A percentile compares a stretch with the other conserved stretches of the same genome.
Conservation (phyloP, 768 basidiomycete genomes). For the Trametes gibbosa region DNA sequence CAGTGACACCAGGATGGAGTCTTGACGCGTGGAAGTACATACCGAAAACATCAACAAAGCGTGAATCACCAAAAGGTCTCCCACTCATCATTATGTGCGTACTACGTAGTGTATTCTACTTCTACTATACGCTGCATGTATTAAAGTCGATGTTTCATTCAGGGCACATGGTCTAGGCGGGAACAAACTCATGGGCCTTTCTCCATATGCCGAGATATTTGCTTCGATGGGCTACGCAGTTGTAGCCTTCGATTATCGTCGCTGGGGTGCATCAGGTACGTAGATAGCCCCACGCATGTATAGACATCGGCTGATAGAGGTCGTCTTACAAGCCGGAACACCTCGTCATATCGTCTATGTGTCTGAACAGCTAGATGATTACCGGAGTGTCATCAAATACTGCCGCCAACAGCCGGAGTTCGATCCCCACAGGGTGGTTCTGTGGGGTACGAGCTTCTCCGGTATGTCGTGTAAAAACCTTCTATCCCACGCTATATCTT, state of each 20-base stretch:
- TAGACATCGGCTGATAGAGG: not conserved
- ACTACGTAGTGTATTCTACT: too few species aligned
- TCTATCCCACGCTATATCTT: not conserved
- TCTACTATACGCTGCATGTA: not conserved
- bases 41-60: slow-evolving; percentile 14
- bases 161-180: slow-evolving; percentile 37
- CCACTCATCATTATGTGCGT: slow-evolving; percentile 34
- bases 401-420: slow-evolving; percentile 30
- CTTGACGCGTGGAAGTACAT: slow-evolving; percentile 37
- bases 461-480: slow-evolving; percentile 17
- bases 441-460: slow-evolving; percentile 37
- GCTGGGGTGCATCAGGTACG: slow-evolving; percentile 38
- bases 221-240: slow-evolving; percentile 32
- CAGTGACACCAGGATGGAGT: slow-evolving; percentile 31
- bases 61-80: not conserved
- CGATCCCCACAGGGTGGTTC: slow-evolving; percentile 31
- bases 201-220: slow-evolving; percentile 32
- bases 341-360: slow-evolving; percentile 31
- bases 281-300: not conserved
- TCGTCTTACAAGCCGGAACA: slow-evolving; percentile 28
- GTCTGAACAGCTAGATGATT: slow-evolving; percentile 38
- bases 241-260: slow-evolving; percentile 38
- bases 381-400: slow-evolving; percentile 35
- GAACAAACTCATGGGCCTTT: slow-evolving; percentile 34
- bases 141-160: not conserved